Conservation (phyloP, 306 rosid genomes). For the Biancaea sappan region DNA sequence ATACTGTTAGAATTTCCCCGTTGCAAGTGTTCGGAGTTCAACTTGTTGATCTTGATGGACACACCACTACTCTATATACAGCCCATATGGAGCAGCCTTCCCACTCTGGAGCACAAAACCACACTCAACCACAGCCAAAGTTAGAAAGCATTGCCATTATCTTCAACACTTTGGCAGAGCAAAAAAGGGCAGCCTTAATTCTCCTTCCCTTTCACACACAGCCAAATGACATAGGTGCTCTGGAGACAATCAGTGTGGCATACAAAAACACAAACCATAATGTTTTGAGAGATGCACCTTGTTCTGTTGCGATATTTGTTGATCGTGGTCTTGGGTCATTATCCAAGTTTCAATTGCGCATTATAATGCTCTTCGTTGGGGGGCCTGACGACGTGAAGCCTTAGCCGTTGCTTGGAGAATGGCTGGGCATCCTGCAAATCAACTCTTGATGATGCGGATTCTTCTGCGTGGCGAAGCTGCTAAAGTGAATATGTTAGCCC, state of each 20-base stretch:
- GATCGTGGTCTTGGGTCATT: background rate
- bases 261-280: background rate
- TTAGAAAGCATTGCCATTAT: slow-evolving; percentile 27
- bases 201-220: slow-evolving; percentile 39
- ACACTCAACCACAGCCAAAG: slow-evolving; percentile 29
- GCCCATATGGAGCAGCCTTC: slow-evolving; percentile 14
- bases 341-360: background rate
- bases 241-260: background rate
- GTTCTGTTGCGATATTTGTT: background rate
- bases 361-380: background rate
- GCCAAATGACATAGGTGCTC: background rate
- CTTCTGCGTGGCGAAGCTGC: background rate
- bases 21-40: slow-evolving; percentile 38
- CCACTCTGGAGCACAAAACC: slow-evolving; percentile 3
- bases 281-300: background rate
- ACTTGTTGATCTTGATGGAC: slow-evolving; percentile 41
- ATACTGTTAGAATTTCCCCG: slow-evolving; percentile 19
- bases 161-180: slow-evolving; percentile 36
- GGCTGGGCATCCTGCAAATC: background rate
- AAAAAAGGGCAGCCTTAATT: slow-evolving; percentile 34
- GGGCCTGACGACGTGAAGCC: background rate
- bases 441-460: background rate
- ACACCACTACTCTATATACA: slow-evolving; percentile 30
- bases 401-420: background rate
- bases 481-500: background rate